phyloP scores from a whole-genome alignment of 129 eudicot genomes.

The Apium graveolens region DNA sequence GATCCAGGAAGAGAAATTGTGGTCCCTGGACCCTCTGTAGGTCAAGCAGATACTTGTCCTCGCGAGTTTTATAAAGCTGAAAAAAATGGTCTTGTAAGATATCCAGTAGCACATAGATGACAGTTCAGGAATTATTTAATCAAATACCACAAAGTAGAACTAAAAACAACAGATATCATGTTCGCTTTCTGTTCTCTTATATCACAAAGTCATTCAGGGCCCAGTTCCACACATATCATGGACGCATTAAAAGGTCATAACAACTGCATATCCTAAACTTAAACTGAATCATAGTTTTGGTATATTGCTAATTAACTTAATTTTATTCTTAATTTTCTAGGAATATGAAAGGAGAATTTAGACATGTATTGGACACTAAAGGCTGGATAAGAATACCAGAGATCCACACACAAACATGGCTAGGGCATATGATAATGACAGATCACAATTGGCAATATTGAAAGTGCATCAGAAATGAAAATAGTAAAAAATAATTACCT shows the following conservation, averaged over 20 bases:
- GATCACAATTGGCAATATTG: background rate
- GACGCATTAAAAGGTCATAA: background rate
- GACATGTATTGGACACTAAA: background rate
- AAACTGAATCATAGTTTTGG: background rate
- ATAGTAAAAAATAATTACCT: slow-evolving; percentile 34
- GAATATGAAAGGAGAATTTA: background rate
- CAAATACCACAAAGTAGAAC: background rate
- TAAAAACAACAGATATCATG: background rate
- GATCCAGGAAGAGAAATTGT: slow-evolving; percentile 79
- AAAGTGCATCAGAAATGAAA: background rate
- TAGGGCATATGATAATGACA: background rate
- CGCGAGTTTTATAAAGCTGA: slow-evolving; percentile 90
- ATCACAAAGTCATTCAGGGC: background rate
- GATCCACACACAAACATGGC: background rate
- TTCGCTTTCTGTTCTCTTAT: background rate
- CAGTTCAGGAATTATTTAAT: background rate
- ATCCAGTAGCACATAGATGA: background rate
- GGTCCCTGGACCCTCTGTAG: slow-evolving; percentile 92
- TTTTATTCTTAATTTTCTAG: background rate
- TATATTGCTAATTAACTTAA: background rate
- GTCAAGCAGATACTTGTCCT: slow-evolving; percentile 90
- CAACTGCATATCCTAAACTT: background rate
- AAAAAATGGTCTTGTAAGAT: slow-evolving; percentile 7
- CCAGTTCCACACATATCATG: background rate
- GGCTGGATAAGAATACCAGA: background rate